phyloP scores from a whole-genome alignment of 768 basidiomycete genomes.

The Mycena vitilis region DNA sequence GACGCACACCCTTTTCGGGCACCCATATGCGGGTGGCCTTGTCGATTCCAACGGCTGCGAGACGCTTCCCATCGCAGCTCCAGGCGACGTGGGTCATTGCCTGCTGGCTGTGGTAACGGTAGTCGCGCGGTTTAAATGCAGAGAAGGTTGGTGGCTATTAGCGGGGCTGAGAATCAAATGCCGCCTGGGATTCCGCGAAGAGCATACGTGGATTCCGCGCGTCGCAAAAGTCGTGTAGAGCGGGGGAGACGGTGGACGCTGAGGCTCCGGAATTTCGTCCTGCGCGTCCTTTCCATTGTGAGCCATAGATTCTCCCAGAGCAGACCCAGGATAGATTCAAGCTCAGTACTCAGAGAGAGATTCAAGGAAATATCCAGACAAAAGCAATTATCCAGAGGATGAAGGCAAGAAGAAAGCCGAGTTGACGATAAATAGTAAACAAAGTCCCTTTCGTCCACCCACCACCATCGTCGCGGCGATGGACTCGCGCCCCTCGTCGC shows the following conservation, averaged over 20 bases:
- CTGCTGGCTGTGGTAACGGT: conserved; percentile 72
- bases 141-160: conserved; percentile 80
- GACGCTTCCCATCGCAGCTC: conserved; percentile 86
- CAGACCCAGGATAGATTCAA: neutral
- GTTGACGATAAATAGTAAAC: neutral
- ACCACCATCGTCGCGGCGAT: conserved; percentile 6
- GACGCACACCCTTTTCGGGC: conserved; percentile 80
- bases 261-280: conserved; percentile 67
- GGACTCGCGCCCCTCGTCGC: conserved; percentile 71
- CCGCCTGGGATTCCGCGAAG: conserved; percentile 25
- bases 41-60: conserved; percentile 87
- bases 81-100: conserved; percentile 83
- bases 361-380: neutral
- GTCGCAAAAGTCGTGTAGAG: conserved; percentile 75
- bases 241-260: conserved; percentile 79
- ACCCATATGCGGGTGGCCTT: conserved; percentile 81
- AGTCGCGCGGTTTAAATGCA: conserved; percentile 82
- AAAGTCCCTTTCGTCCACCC: neutral
- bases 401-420: neutral
- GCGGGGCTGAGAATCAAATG: conserved; percentile 24
- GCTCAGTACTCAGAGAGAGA: neutral
- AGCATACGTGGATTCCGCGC: conserved; percentile 79
- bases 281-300: conserved; percentile 57
- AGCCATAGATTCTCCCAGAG: conserved; percentile 10
- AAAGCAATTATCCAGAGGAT: neutral